Percentiles rank a stretch among this genome's conserved stretches.
Conservation (phyloP, 768 basidiomycete genomes). For the Coprinopsis strossmayeri region DNA sequence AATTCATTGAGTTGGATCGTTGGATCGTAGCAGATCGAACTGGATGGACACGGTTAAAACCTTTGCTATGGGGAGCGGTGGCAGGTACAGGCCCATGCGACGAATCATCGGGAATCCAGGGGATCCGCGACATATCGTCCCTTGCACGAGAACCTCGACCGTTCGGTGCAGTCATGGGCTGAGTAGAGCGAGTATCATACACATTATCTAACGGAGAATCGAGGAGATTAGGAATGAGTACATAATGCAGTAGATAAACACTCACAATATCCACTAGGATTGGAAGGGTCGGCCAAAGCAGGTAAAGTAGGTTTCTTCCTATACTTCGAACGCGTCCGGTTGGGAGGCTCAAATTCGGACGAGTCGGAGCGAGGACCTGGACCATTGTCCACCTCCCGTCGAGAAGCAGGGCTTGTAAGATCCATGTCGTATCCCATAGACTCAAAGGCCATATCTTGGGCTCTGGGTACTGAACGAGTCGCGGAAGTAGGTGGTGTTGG, state of each 20-base stretch:
- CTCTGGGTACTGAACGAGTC: background rate
- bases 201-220: background rate
- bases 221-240: background rate
- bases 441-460: background rate
- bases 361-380: background rate
- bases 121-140: background rate
- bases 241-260: background rate
- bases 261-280: background rate
- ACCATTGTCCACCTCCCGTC: background rate
- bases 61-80: too few relatives aligned
- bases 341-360: background rate
- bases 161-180: background rate
- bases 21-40: too few relatives aligned
- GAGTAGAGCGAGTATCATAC: background rate
- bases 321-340: background rate
- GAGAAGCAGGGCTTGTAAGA: background rate
- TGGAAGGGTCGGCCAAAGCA: background rate
- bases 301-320: constrained; percentile 1
- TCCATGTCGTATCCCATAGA: background rate
- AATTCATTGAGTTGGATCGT: too few relatives aligned
- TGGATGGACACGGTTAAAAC: too few relatives aligned
- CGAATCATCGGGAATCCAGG: too few relatives aligned
- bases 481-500: background rate
- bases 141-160: background rate
- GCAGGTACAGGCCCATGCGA: too few relatives aligned